Evolutionary conservation across 2,329 filamentous ascomycete genomes (phyloP).

Genomic region (Corynespora cassiicola): DNA sequence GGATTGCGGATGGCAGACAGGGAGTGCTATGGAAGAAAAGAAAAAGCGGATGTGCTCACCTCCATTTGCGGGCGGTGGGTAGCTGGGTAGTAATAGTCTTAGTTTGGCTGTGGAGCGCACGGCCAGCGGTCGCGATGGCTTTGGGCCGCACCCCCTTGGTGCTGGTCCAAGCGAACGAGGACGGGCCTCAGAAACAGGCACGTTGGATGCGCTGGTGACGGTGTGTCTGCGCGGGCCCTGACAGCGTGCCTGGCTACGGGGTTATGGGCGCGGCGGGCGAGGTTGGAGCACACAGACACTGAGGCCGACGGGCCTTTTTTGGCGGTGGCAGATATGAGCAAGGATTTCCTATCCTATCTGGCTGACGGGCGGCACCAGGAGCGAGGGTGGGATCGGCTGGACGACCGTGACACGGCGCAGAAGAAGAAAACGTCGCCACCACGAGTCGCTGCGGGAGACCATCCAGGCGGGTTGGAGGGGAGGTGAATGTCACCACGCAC

Average conservation of each 20-base stretch:
- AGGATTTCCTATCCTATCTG: constrained; percentile 16
- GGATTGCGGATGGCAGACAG: constrained; percentile 6
- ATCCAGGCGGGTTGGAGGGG: too few species aligned
- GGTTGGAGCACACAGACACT: constrained; percentile 2
- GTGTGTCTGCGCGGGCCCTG: constrained; percentile 9
- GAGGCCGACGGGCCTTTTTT: constrained; percentile 4
- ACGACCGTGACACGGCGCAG: constrained; percentile 14
- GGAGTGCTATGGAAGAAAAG: not conserved
- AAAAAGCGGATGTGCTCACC: constrained; percentile 29
- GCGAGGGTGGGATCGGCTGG: constrained; percentile 8
- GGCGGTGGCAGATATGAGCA: constrained; percentile 14
- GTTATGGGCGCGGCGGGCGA: constrained; percentile 4
- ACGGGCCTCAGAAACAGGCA: constrained; percentile 3
- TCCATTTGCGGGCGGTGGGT: constrained; percentile 38
- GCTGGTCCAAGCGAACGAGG: constrained; percentile 17
- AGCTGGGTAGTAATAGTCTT: constrained; percentile 30
- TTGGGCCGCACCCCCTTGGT: constrained; percentile 23
- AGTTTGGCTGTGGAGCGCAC: constrained; percentile 32
- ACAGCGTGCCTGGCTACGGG: constrained; percentile 6
- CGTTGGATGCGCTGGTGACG: constrained; percentile 3
- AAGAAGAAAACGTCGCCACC: constrained; percentile 20
- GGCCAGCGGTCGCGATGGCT: constrained; percentile 33
- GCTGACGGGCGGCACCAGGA: constrained; percentile 12
- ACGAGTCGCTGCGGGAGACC: constrained; percentile 19
- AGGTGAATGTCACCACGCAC: too few species aligned